These are phyloP conservation scores for Pichia sp. DNA, from an alignment of 1,139 yeast genomes.

Conservation along the genomic window DNA sequence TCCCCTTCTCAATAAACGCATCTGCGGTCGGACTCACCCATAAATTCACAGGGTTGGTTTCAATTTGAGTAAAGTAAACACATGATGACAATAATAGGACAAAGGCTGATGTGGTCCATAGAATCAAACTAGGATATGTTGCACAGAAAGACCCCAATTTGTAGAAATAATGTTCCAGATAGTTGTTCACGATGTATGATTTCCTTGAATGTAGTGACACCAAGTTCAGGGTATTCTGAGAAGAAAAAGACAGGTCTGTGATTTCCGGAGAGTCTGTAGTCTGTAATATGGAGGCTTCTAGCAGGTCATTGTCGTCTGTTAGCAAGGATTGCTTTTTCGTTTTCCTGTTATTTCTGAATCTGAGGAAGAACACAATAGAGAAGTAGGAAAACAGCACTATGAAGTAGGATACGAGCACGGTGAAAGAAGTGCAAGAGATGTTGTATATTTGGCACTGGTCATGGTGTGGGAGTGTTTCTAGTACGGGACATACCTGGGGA, in stretches of 20 bases:
- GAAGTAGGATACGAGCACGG: constrained; percentile 49
- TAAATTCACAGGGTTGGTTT: constrained; percentile 71
- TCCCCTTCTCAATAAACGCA: constrained; percentile 62
- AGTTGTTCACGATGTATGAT: constrained; percentile 42
- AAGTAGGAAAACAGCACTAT: constrained; percentile 35
- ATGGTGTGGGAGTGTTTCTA: constrained; percentile 42
- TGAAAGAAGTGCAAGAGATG: constrained; percentile 71
- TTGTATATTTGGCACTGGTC: constrained; percentile 52
- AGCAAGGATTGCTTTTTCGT: constrained; percentile 2
- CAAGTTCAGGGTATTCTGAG: constrained; percentile 7
- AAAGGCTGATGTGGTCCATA: constrained; percentile 44
- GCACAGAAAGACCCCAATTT: constrained; percentile 55
- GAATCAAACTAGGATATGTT: constrained; percentile 50
- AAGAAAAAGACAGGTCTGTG: constrained; percentile 25
- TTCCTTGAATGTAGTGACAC: constrained; percentile 19
- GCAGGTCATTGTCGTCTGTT: constrained; percentile 20
- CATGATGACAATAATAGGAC: constrained; percentile 50
- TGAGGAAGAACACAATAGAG: constrained; percentile 37
- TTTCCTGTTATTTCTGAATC: constrained; percentile 16
- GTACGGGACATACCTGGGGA: constrained; percentile 66
- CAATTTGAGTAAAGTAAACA: constrained; percentile 52
- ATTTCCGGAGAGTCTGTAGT: constrained; percentile 1
- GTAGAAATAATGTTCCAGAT: constrained; percentile 43
- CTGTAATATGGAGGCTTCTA: constrained; percentile 9
- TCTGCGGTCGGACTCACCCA: constrained; percentile 89